phyloP scores from a whole-genome alignment of 257 asterid species.

The Solanum etuberosum region DNA sequence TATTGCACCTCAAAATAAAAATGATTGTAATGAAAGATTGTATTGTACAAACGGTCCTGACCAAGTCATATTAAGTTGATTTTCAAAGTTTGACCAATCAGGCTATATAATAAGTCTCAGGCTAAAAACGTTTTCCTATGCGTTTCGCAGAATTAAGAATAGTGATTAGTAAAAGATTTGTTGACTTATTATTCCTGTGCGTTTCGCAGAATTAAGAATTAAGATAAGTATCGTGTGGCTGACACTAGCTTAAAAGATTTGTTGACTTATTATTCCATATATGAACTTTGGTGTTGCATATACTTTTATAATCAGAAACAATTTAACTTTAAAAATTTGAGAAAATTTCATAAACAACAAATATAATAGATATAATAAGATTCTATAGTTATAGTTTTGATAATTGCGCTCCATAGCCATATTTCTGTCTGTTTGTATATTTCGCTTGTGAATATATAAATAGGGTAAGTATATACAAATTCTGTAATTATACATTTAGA shows the following conservation, averaged over 20 bases:
- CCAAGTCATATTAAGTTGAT: not conserved
- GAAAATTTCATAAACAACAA: too few relatives aligned
- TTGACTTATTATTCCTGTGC: too few relatives aligned
- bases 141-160: conserved; percentile 13
- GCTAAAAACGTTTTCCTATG: not conserved
- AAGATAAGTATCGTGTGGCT: not conserved
- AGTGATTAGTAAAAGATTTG: not conserved
- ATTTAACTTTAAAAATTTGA: too few relatives aligned
- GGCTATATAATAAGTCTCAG: not conserved
- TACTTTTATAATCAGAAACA: too few relatives aligned
- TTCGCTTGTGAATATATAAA: too few relatives aligned
- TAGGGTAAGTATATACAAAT: too few relatives aligned
- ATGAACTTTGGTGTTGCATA: not conserved
- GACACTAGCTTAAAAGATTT: not conserved
- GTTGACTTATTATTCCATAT: not conserved
- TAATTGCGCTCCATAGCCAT: too few relatives aligned
- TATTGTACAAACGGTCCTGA: not conserved
- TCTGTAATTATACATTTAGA: too few relatives aligned
- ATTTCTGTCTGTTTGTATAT: too few relatives aligned
- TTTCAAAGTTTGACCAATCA: not conserved
- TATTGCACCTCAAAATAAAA: not conserved
- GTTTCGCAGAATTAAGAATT: conserved; percentile 14
- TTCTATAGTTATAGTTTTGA: too few relatives aligned
- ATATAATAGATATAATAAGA: too few relatives aligned
- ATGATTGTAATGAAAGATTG: not conserved